A percentile compares a stretch with the other conserved stretches of the same genome.
Conservation (phyloP, 768 basidiomycete species). For the Mycena pura region DNA sequence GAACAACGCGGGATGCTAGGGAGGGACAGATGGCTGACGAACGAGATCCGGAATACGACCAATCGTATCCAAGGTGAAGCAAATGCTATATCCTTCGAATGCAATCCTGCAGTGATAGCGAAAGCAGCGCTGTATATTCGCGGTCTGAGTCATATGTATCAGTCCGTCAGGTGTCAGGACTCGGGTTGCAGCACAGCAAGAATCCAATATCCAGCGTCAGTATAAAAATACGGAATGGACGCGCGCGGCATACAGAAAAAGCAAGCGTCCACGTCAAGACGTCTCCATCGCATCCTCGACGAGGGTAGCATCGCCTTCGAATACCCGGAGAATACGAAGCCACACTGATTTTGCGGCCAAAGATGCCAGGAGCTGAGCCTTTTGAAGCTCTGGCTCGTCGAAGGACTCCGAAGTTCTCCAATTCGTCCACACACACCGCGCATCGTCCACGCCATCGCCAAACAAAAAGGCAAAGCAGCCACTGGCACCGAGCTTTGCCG, state of each 20-base stretch:
- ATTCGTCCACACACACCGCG: constrained; percentile 63
- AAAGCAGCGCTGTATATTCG: no score
- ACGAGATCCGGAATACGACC: no score
- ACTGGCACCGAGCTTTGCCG: constrained; percentile 41
- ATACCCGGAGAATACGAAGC: constrained; percentile 26
- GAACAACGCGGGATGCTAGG: no score
- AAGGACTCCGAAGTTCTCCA: constrained; percentile 50
- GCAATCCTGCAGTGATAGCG: no score
- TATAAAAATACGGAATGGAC: no score
- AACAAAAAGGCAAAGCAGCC: constrained; percentile 79
- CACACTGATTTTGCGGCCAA: constrained; percentile 56
- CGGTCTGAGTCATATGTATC: no score
- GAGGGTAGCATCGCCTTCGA: constrained; percentile 11
- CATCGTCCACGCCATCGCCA: constrained; percentile 35
- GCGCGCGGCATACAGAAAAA: background rate
- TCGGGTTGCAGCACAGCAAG: no score
- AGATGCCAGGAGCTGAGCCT: constrained; percentile 58
- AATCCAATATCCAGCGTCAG: no score
- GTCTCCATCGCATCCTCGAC: constrained; percentile 16
- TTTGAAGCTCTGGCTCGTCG: constrained; percentile 47
- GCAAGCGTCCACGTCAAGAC: background rate
- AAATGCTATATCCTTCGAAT: no score
- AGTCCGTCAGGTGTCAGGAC: no score
- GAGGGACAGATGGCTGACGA: no score
- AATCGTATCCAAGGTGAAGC: no score